These are phyloP conservation scores for Boletus pseudo-olivaceus DNA, from an alignment of 768 basidiomycete genomes.

Conservation along the genomic window DNA sequence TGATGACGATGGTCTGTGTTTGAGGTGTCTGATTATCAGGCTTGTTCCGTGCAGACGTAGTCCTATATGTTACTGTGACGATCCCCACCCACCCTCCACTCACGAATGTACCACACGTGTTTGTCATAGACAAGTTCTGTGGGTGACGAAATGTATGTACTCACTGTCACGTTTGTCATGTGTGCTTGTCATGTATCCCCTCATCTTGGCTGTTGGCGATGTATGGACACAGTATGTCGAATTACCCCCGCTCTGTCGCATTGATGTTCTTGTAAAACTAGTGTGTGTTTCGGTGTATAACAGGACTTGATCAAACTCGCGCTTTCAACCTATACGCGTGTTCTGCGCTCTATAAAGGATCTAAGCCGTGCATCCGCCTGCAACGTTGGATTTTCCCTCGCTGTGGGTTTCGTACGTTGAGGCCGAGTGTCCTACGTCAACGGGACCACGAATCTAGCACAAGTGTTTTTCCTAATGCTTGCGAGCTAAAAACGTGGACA, in stretches of 20 bases:
- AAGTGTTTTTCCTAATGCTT: too few species aligned
- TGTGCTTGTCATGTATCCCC: neutral
- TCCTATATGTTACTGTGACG: neutral
- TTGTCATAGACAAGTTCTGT: neutral
- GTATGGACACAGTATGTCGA: neutral
- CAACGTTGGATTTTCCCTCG: too few species aligned
- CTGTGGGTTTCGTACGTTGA: too few species aligned
- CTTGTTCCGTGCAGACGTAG: conserved; percentile 7
- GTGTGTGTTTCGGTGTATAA: conserved; percentile 3
- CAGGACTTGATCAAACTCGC: neutral
- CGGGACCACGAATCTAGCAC: too few species aligned
- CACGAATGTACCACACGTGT: neutral
- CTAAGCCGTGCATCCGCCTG: neutral
- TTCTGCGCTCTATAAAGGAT: neutral
- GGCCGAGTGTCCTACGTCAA: too few species aligned
- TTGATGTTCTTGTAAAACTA: neutral
- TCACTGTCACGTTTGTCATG: neutral
- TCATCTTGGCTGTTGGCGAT: neutral
- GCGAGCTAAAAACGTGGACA: too few species aligned
- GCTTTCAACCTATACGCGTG: neutral
- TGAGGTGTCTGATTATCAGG: conserved; percentile 6
- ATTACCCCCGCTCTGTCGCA: neutral
- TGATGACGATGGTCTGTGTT: neutral
- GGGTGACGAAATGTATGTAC: conserved; percentile 1
- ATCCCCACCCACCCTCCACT: neutral